These are phyloP conservation scores for Rhodotorula glutinis DNA, from an alignment of 1,284 basidiomycete genomes.

Conservation along the genomic window DNA sequence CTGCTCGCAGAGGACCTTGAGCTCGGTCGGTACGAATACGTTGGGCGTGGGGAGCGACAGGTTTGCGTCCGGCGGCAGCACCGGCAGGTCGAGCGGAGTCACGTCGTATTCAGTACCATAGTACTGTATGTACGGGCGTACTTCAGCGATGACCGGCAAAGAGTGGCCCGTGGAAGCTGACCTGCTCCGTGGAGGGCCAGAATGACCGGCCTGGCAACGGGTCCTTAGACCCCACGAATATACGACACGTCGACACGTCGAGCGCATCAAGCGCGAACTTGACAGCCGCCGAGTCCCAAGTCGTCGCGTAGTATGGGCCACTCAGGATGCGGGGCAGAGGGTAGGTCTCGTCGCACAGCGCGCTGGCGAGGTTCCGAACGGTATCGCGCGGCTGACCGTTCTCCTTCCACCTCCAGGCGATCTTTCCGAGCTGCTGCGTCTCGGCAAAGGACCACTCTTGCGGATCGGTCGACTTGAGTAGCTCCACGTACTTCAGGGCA, in stretches of 20 bases:
- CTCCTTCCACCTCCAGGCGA: conserved; percentile 83
- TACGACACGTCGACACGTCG: conserved; percentile 61
- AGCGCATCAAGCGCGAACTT: conserved; percentile 63
- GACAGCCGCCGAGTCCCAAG: conserved; percentile 70
- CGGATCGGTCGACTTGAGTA: conserved; percentile 68
- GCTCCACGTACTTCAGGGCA: conserved; percentile 79
- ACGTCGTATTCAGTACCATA: conserved; percentile 76
- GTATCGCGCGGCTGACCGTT: conserved; percentile 71
- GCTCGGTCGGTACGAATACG: conserved; percentile 77
- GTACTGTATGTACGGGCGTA: conserved; percentile 51
- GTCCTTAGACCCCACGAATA: conserved; percentile 70
- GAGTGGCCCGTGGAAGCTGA: too few species aligned
- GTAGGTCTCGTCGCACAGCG: conserved; percentile 61
- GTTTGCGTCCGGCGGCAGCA: conserved; percentile 48
- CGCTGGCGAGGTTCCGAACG: conserved; percentile 69
- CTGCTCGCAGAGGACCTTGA: conserved; percentile 72
- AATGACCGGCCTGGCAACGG: conserved; percentile 51
- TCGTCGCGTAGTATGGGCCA: conserved; percentile 68
- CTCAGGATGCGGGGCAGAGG: conserved; percentile 72
- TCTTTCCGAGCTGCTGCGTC: conserved; percentile 66
- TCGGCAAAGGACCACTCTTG: conserved; percentile 74
- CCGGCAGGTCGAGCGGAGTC: conserved; percentile 61
- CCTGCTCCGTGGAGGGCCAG: conserved; percentile 66
- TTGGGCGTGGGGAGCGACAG: conserved; percentile 78
- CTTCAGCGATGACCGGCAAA: too few species aligned